Conservation (phyloP, 306 rosid species). For the Herpetospermum pedunculosum region DNA sequence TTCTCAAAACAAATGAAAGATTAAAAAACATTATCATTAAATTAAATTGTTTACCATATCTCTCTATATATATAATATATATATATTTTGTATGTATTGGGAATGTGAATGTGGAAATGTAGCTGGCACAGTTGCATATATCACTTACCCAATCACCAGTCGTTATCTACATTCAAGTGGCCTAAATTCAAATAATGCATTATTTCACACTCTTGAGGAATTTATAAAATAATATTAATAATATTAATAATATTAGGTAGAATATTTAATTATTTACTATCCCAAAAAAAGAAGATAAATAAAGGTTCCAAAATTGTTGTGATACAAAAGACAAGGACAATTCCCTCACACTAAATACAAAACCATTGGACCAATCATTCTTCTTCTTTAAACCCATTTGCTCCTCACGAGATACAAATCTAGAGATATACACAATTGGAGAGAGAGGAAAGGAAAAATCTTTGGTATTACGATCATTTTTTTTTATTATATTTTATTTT, state of each 20-base stretch:
- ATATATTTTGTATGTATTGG: not conserved
- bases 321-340: not conserved
- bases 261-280: not conserved
- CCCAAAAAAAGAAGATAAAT: not conserved
- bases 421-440: not conserved
- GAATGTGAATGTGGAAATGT: not conserved
- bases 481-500: too few relatives aligned
- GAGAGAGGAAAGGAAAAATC: too few relatives aligned
- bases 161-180: not conserved
- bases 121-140: slow-evolving; percentile 2
- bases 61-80: too few relatives aligned
- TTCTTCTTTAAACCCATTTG: not conserved
- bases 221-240: not conserved
- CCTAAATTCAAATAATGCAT: not conserved
- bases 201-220: not conserved
- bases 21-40: not conserved
- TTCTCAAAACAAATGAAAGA: too few relatives aligned
- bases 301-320: not conserved
- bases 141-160: not conserved
- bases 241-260: not conserved
- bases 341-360: slow-evolving; percentile 21
- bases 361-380: slow-evolving; percentile 21
- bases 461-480: too few relatives aligned
- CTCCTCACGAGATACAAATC: slow-evolving; percentile 7
- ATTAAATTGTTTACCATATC: too few relatives aligned